These are phyloP conservation scores for Metschnikowia colocasiae DNA, from an alignment of 805 yeast species.

Conservation along the genomic window DNA sequence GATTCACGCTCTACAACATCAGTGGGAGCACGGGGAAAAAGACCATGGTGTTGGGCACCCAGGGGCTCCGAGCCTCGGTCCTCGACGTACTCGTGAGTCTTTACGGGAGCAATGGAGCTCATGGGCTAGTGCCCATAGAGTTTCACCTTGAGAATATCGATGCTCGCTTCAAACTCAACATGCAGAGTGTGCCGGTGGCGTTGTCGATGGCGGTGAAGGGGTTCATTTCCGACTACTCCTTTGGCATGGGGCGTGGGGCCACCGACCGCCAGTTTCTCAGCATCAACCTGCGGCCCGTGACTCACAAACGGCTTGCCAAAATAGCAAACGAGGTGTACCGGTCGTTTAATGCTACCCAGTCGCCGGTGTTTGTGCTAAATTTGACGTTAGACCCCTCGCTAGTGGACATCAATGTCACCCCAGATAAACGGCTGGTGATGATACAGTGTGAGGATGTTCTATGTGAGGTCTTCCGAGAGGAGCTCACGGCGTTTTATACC, in stretches of 20 bases:
- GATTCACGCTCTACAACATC: conserved; percentile 58
- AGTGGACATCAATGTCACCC: conserved; percentile 86
- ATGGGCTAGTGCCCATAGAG: conserved; percentile 53
- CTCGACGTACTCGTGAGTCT: conserved; percentile 59
- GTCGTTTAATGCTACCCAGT: conserved; percentile 66
- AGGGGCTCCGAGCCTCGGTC: conserved; percentile 42
- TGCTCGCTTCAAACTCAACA: conserved; percentile 21
- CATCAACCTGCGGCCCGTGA: conserved; percentile 74
- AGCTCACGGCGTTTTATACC: conserved; percentile 47
- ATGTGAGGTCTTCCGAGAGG: conserved; percentile 51
- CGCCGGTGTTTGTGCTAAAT: conserved; percentile 66
- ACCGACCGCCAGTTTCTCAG: conserved; percentile 73
- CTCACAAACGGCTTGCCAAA: conserved; percentile 50
- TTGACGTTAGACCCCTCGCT: conserved; percentile 47
- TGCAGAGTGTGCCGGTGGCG: conserved; percentile 10
- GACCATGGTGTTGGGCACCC: conserved; percentile 54
- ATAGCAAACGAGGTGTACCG: conserved; percentile 71
- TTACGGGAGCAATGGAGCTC: conserved; percentile 64
- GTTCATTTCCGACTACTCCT: conserved; percentile 66
- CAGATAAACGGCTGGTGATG: conserved; percentile 77
- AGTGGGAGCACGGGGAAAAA: conserved; percentile 41
- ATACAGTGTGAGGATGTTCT: conserved; percentile 64
- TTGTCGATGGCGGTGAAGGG: conserved; percentile 41
- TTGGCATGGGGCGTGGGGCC: conserved; percentile 64
- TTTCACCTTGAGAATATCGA: conserved; percentile 33